Evolutionary conservation across 345 rosid genomes (phyloP), one percentile per base, ranked within the genome.

Genomic region (Gossypium sturtianum): DNA sequence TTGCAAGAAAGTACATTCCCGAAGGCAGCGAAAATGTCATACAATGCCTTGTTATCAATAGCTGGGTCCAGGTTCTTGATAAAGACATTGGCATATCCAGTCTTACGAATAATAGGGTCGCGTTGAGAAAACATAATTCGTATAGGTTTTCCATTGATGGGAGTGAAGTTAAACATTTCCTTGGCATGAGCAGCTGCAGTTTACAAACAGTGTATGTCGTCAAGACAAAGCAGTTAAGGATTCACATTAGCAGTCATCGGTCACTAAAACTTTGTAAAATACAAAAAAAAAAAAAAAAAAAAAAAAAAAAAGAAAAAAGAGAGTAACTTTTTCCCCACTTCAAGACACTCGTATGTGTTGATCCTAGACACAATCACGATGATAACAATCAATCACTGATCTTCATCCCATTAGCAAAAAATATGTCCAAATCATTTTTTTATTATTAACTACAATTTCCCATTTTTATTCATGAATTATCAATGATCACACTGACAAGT

Each of bases 71-170:
- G 84, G 78, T 91, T 91, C 84, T 91, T 91, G 80, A 91, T 86
- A 62, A 87, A 91, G n/a, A 91, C 83, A 20, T 91, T 91, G 19
- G 82, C 97, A 80, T 81, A 77, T 7, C 97, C 93, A 74, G 89
- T 89, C 63, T 80, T 80, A 49, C 97, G 77, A 7, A 80, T 77
- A 51, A 87, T 86, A 8, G 93, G 93, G 82, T 91, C 97, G 41
- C 93, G 85, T 66, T 89, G 85, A 27, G 92, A 91, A 68, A 78
- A 86, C 97, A 91, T 91, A 54, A 89, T 87, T 82, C 97, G 78
- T 15, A 89, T 87, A 2, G 93, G 88, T 38, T 81, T 85, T 62
- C 89, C 93, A 72, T 80, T 85, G 25, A 91, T 41, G 13, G 85
- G 89, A 7, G 89, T 76, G 75, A 86, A 91, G 80, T 89, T 90